Conservation (phyloP, 371 early-diverging fungal genomes). For the Caulochytrium protostelioides region DNA sequence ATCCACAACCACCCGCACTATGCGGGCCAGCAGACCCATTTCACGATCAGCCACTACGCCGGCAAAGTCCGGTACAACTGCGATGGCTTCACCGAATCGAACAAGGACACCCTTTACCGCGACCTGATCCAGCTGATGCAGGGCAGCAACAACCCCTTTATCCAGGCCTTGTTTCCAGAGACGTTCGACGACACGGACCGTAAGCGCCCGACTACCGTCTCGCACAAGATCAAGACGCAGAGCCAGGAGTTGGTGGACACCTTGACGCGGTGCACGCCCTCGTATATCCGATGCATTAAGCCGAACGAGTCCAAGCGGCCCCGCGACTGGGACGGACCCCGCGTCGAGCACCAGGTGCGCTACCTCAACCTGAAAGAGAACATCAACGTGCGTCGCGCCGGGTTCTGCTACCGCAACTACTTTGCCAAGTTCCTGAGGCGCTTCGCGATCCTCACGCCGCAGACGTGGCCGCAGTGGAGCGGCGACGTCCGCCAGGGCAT, state of each 20-base stretch:
- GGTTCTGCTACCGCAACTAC: constrained; percentile 79
- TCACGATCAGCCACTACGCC: constrained; percentile 90
- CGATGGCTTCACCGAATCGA: constrained; percentile 93
- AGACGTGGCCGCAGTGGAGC: constrained; percentile 74
- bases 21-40: constrained; percentile 10
- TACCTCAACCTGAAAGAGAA: constrained; percentile 87
- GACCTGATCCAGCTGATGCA: constrained; percentile 53
- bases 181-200: constrained; percentile 62
- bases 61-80: constrained; percentile 63
- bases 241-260: constrained; percentile 53
- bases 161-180: constrained; percentile 52
- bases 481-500: constrained; percentile 46
- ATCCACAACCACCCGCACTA: constrained; percentile 2
- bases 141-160: constrained; percentile 19
- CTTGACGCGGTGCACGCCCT: constrained; percentile 85
- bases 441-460: constrained; percentile 45
- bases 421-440: constrained; percentile 73
- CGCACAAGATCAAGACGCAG: constrained; percentile 29
- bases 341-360: constrained; percentile 83
- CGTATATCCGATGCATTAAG: constrained; percentile 95
- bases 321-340: constrained; percentile 56
- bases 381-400: constrained; percentile 85
- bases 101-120: constrained; percentile 86
- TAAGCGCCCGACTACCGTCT: constrained; percentile 43
- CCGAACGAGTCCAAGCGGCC: constrained; percentile 85